Evolutionary conservation across 495 filamentous ascomycete species (phyloP), one percentile per base, ranked within the genome.

Genomic region (Podospora tetraspora): DNA sequence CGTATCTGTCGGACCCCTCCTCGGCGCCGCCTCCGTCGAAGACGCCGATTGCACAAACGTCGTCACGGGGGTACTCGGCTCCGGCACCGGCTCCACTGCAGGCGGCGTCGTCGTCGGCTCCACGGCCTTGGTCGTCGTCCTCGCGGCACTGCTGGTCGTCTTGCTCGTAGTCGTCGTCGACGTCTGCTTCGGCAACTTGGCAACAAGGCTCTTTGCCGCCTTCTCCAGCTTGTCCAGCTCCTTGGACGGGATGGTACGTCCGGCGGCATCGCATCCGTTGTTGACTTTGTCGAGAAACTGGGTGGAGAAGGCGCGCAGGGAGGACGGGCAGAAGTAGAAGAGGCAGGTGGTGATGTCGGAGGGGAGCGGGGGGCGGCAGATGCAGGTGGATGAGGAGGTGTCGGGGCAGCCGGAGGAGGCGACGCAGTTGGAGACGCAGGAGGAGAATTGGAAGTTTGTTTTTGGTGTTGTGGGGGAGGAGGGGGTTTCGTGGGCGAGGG

Each of bases 331-430:
- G 67, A 73, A 62, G 69, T 70, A 66, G 66, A 68, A 75, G 65
- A 79, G 66, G 68, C 77, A 79, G 10, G 61, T 62, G 21, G 76
- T 34, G 56, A 76, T 74, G 7, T 57, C 52, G 29, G 71, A 70
- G 13, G 78, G 72, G 24, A 78, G 70, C 21, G 71, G 74, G 2
- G 59, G 62, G 27, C 43, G 69, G 73, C 77, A 79, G 65, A 78
- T 61, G 69, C 74, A 79, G 22, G 68, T 70, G 3, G 65, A 43
- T n/a, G 43, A 52, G 43, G 43, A n/a, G 68, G 68, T 69, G 67
- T 57, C 58, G 16, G 69, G 23, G 61, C 72, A 77, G 29, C 73
- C 72, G 12, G 67, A 71, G 37, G 57, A 43, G 3, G 21, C 25
- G 57, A 74, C 61, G 67, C 77, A 79, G 52, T 57, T 68, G 21